Percentiles rank a stretch among this genome's conserved stretches.
These are phyloP conservation scores for Madurella fahalii DNA, from an alignment of 2,329 filamentous ascomycete species.

Conservation along the genomic window DNA sequence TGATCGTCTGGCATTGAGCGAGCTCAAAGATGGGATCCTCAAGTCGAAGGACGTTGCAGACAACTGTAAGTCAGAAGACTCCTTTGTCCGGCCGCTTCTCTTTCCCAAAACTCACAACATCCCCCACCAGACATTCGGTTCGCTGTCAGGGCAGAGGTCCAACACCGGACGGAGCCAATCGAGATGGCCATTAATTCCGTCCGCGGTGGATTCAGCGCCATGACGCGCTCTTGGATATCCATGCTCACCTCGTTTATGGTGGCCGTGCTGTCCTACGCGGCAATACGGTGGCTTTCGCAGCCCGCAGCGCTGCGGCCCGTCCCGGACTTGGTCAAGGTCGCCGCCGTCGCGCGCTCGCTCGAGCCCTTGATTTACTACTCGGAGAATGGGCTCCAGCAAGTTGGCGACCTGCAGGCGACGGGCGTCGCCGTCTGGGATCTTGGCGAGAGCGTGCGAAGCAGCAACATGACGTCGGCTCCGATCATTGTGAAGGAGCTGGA, in stretches of 20 bases:
- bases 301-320: conserved; percentile 64
- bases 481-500: conserved; percentile 84
- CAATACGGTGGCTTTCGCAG: conserved; percentile 63
- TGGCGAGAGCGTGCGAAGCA: conserved; percentile 80
- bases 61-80: conserved; percentile 45
- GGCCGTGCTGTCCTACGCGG: conserved; percentile 59
- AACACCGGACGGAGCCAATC: conserved; percentile 80
- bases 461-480: conserved; percentile 85
- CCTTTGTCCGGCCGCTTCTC: conserved; percentile 11
- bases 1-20: conserved; percentile 19
- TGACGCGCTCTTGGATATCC: conserved; percentile 68
- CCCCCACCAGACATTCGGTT: conserved; percentile 73
- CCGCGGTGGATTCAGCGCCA: conserved; percentile 52
- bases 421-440: conserved; percentile 93
- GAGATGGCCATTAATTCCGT: conserved; percentile 66
- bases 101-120: neutral
- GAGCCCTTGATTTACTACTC: conserved; percentile 95
- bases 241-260: conserved; percentile 59
- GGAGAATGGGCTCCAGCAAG: conserved; percentile 80
- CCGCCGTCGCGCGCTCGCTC: conserved; percentile 82
- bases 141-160: conserved; percentile 79
- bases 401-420: conserved; percentile 83
- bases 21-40: conserved; percentile 18
- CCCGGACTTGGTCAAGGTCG: conserved; percentile 86
- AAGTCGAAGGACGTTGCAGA: conserved; percentile 36